Conservation (phyloP, 495 filamentous ascomycete genomes). For the Penicillium herquei region DNA sequence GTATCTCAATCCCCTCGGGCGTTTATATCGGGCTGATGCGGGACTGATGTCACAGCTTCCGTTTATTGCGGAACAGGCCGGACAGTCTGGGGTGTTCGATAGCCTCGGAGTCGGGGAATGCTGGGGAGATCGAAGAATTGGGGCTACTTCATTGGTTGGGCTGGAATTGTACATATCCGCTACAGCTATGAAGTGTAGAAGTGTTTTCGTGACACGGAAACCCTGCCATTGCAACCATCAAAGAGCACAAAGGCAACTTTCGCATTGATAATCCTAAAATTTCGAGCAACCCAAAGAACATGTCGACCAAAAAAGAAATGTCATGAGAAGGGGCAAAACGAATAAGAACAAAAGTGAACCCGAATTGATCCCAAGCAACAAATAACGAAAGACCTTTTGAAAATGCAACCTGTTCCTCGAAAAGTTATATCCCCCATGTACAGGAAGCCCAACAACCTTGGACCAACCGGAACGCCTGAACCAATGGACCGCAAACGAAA, state of each 20-base stretch:
- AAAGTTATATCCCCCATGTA: constrained; percentile 11
- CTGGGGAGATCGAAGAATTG: constrained; percentile 15
- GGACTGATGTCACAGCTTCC: constrained; percentile 46
- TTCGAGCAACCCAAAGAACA: neutral
- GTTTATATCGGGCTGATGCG: constrained; percentile 46
- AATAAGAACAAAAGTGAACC: constrained; percentile 7
- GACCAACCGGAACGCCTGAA: constrained; percentile 17
- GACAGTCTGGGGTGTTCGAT: constrained; percentile 26
- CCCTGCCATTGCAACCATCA: constrained; percentile 4
- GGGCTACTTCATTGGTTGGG: constrained; percentile 5
- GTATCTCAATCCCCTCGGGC: constrained; percentile 27
- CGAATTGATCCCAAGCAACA: constrained; percentile 6
- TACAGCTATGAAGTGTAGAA: constrained; percentile 6
- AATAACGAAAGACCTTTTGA: constrained; percentile 12
- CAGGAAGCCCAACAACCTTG: constrained; percentile 13
- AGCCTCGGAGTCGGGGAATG: constrained; percentile 38
- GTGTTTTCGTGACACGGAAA: constrained; percentile 1
- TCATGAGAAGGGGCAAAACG: neutral
- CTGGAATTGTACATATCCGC: constrained; percentile 26
- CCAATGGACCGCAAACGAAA: constrained; percentile 1
- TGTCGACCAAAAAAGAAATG: neutral
- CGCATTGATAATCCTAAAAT: too few species aligned
- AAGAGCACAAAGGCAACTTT: neutral
- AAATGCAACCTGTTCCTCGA: constrained; percentile 19
- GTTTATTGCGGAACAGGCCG: constrained; percentile 37